Conservation (phyloP, 306 rosid genomes). For the Acacia acuminata region DNA sequence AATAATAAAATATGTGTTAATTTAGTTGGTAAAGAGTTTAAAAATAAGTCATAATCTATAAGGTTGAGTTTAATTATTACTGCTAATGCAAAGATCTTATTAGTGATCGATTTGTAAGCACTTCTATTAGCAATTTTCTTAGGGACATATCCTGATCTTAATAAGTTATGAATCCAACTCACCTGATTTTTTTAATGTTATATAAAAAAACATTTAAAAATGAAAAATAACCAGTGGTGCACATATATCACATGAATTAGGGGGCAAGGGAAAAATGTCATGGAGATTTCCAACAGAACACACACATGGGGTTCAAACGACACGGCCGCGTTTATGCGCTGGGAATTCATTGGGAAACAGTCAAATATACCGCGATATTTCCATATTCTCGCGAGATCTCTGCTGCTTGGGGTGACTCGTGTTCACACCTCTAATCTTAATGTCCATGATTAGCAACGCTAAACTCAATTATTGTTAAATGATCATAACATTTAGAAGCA, state of each 20-base stretch:
- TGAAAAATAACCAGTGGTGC: background rate
- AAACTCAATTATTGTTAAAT: background rate
- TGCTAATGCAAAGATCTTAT: too few relatives aligned
- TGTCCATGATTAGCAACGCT: background rate
- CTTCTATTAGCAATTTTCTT: too few relatives aligned
- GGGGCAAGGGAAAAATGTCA: constrained; percentile 6
- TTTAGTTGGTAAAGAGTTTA: too few relatives aligned
- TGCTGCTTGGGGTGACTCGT: constrained; percentile 28
- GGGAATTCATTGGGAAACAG: constrained; percentile 21
- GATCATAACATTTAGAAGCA: background rate
- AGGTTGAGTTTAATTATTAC: too few relatives aligned
- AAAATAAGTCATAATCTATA: too few relatives aligned
- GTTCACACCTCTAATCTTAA: constrained; percentile 5
- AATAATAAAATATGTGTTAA: too few relatives aligned
- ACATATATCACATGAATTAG: background rate
- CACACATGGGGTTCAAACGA: constrained; percentile 6
- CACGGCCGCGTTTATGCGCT: constrained; percentile 40
- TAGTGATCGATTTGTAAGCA: too few relatives aligned
- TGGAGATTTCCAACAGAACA: constrained; percentile 32
- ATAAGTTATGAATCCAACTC: too few relatives aligned
- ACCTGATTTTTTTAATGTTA: too few relatives aligned
- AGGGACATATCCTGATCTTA: too few relatives aligned
- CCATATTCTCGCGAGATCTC: constrained; percentile 48
- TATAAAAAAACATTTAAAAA: too few relatives aligned
- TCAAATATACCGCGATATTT: background rate